Evolutionary conservation across 2,329 filamentous ascomycete genomes (phyloP).

Genomic region (Periconia macrospinosa): DNA sequence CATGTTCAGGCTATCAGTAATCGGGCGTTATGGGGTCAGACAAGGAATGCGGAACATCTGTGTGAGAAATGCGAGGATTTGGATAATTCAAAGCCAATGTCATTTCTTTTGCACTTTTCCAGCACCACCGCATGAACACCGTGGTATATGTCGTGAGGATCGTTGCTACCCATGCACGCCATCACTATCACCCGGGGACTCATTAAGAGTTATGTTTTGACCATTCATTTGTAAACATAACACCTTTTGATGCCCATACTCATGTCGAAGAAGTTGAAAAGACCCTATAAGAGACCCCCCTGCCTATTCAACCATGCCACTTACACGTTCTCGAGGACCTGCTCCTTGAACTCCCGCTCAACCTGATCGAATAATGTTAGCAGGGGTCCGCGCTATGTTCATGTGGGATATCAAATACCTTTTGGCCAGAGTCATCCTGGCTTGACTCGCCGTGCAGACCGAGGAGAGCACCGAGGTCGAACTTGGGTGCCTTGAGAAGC

Average conservation of each 20-base stretch:
- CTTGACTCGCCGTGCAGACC: conserved; percentile 96
- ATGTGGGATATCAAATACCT: conserved; percentile 60
- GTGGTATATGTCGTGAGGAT: conserved; percentile 24
- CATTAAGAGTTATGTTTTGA: conserved; percentile 41
- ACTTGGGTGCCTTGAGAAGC: conserved; percentile 98
- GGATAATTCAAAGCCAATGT: conserved; percentile 34
- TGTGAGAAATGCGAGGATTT: neutral
- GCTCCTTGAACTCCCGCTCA: conserved; percentile 99
- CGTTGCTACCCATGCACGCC: conserved; percentile 34
- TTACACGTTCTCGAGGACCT: conserved; percentile 92
- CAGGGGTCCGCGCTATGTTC: neutral
- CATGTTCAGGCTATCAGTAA: neutral
- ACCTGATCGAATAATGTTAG: conserved; percentile 31
- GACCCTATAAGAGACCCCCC: conserved; percentile 38
- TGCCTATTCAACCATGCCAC: conserved; percentile 43
- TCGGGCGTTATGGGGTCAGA: neutral
- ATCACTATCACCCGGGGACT: conserved; percentile 34
- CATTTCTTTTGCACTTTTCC: conserved; percentile 40
- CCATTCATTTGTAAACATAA: conserved; percentile 47
- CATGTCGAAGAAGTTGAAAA: conserved; percentile 45
- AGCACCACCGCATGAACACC: conserved; percentile 37
- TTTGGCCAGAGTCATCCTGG: conserved; percentile 95
- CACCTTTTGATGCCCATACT: conserved; percentile 47
- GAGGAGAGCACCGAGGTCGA: conserved; percentile 95
- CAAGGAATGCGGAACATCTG: too few species aligned